phyloP scores from a whole-genome alignment of 2,329 filamentous ascomycete genomes.

The Pyricularia sp. region DNA sequence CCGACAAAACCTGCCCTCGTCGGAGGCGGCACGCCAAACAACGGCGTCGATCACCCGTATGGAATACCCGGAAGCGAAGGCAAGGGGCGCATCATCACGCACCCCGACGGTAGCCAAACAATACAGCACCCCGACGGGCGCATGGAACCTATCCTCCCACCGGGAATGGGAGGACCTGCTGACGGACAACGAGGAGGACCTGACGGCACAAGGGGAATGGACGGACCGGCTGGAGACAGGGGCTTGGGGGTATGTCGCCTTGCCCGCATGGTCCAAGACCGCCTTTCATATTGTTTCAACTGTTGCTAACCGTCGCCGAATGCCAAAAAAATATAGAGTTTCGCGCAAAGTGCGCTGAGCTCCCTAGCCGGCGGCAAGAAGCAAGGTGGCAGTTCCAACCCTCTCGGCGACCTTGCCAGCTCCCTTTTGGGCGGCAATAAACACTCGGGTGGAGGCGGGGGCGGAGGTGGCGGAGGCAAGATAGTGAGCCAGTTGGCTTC shows the following conservation, averaged over 20 bases:
- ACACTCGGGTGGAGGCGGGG: conserved; percentile 16
- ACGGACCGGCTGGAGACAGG: conserved; percentile 35
- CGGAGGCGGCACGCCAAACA: conserved; percentile 47
- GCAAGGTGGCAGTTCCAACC: conserved; percentile 25
- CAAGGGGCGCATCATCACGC: conserved; percentile 46
- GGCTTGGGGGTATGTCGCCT: conserved; percentile 52
- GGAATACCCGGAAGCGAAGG: conserved; percentile 31
- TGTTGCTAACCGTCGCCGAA: neutral
- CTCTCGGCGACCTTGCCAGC: conserved; percentile 36
- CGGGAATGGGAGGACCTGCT: conserved; percentile 13
- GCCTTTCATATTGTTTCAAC: neutral
- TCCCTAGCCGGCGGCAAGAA: conserved; percentile 37
- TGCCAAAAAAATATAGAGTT: conserved; percentile 28
- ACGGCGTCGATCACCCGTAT: conserved; percentile 51
- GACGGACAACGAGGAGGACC: conserved; percentile 33
- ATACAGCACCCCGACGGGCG: conserved; percentile 51
- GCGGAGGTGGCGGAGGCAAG: conserved; percentile 37
- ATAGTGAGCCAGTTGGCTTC: conserved; percentile 48
- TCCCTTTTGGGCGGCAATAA: conserved; percentile 31
- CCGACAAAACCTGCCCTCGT: conserved; percentile 55
- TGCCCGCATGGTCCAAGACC: neutral
- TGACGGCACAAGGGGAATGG: conserved; percentile 8
- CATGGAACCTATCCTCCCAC: conserved; percentile 47
- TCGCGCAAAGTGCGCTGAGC: conserved; percentile 50
- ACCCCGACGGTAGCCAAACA: conserved; percentile 53